Evolutionary conservation across 768 basidiomycete species (phyloP).

Genomic region (Amanita fuliginea): DNA sequence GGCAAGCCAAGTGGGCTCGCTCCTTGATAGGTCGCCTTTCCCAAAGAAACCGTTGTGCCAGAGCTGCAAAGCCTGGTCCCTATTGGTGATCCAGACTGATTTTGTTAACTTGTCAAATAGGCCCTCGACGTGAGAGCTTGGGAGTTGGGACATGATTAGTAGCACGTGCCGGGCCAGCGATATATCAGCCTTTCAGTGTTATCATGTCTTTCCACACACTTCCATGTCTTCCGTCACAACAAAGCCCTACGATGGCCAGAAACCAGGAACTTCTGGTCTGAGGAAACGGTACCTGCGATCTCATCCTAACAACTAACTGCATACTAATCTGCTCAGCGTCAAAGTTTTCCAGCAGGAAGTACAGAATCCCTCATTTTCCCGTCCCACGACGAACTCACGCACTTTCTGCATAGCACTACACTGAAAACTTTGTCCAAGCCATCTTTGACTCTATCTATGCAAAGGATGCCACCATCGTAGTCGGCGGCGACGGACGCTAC

Average conservation of each 20-base stretch:
- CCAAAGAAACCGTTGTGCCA: constrained; percentile 96
- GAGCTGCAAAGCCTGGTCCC: constrained; percentile 52
- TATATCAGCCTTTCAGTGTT: no score
- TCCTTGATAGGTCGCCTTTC: constrained; percentile 88
- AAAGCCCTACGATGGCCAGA: constrained; percentile 87
- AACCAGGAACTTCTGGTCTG: constrained; percentile 96
- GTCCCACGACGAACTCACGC: constrained; percentile 5
- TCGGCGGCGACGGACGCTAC: constrained; percentile 96
- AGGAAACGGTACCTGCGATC: constrained; percentile 63
- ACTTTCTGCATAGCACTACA: constrained; percentile 65
- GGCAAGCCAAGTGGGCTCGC: constrained; percentile 89
- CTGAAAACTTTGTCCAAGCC: constrained; percentile 95
- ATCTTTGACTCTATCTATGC: constrained; percentile 86
- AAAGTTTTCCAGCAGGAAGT: constrained; percentile 98
- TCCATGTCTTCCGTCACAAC: constrained; percentile 51
- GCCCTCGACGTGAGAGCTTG: constrained; percentile 51
- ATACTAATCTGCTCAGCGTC: constrained; percentile 59
- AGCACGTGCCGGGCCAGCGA: not conserved
- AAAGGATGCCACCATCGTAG: constrained; percentile 74
- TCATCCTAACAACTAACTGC: constrained; percentile 12
- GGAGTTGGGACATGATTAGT: not conserved
- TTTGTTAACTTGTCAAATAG: constrained; percentile 67
- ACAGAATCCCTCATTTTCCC: constrained; percentile 15
- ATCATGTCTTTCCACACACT: not conserved
- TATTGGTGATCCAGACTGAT: constrained; percentile 78